Evolutionary conservation across 2,329 filamentous ascomycete species (phyloP).

Genomic region (Alternaria ventricosa): DNA sequence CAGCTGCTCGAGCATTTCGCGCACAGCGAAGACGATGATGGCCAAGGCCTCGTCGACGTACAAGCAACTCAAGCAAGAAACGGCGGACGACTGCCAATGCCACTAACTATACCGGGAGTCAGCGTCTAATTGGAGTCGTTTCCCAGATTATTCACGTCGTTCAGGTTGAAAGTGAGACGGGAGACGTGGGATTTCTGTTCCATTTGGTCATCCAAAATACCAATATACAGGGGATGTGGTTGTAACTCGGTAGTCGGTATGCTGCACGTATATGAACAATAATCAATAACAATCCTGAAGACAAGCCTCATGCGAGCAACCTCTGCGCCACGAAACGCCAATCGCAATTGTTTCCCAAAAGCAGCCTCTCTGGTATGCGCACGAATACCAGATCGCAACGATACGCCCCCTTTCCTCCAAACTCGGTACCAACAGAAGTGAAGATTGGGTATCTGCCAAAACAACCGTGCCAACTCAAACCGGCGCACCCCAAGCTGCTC

Average conservation of each 20-base stretch:
- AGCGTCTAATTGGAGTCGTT: background rate
- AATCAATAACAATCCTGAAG: background rate
- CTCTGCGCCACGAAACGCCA: slow-evolving; percentile 8
- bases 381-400: background rate
- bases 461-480: slow-evolving; percentile 22
- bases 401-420: background rate
- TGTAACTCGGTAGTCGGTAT: background rate
- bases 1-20: background rate
- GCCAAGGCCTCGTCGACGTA: background rate
- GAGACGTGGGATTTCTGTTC: too few relatives aligned
- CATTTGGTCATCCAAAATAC: background rate
- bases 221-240: background rate
- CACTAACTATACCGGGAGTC: background rate
- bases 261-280: background rate
- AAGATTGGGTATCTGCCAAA: slow-evolving; percentile 19
- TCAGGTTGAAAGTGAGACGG: background rate
- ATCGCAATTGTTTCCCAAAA: background rate
- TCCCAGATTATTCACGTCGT: background rate
- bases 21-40: background rate
- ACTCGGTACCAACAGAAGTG: background rate
- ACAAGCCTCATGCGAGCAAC: background rate
- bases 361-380: background rate
- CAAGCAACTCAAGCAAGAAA: background rate
- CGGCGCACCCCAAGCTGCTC: slow-evolving; percentile 67
- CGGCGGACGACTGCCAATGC: background rate